These are phyloP conservation scores for Nitzschia inconspicua DNA, from an alignment of 108 stramenopile genomes.

Conservation along the genomic window DNA sequence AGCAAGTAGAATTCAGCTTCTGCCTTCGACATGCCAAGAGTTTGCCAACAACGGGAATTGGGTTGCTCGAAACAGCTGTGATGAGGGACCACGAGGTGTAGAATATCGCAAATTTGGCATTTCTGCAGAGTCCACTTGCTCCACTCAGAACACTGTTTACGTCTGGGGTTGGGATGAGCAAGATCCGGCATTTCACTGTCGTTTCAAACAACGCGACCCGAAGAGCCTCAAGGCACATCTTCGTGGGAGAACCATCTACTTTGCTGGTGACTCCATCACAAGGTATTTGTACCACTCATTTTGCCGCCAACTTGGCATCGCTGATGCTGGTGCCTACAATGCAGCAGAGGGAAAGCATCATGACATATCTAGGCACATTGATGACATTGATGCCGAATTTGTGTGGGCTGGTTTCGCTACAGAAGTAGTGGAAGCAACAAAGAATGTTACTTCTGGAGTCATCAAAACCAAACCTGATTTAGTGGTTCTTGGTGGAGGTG, in stretches of 20 bases:
- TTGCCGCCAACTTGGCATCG: slow-evolving; percentile 58
- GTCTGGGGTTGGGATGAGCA: slow-evolving; percentile 74
- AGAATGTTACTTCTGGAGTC: slow-evolving; percentile 28
- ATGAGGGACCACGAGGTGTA: slow-evolving; percentile 61
- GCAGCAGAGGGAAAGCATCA: slow-evolving; percentile 62
- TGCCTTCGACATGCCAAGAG: slow-evolving; percentile 51
- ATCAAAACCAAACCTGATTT: slow-evolving; percentile 36
- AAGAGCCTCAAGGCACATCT: slow-evolving; percentile 48
- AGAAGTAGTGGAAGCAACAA: slow-evolving; percentile 44
- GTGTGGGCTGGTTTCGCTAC: slow-evolving; percentile 73
- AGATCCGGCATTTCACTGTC: slow-evolving; percentile 49
- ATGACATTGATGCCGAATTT: slow-evolving; percentile 53
- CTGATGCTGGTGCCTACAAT: slow-evolving; percentile 67
- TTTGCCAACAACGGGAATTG: slow-evolving; percentile 70
- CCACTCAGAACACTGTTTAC: slow-evolving; percentile 28
- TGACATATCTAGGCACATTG: slow-evolving; percentile 37
- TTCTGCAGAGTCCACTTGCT: slow-evolving; percentile 56
- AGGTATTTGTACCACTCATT: slow-evolving; percentile 74
- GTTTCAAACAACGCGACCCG: slow-evolving; percentile 63
- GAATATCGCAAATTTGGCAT: slow-evolving; percentile 60
- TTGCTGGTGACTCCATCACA: slow-evolving; percentile 80
- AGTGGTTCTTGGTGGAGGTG: slow-evolving; percentile 78
- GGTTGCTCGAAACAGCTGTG: slow-evolving; percentile 77
- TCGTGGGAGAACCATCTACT: slow-evolving; percentile 48
- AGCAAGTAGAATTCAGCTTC: slow-evolving; percentile 49